These are phyloP conservation scores for Phylloporus arenicola DNA, from an alignment of 768 basidiomycete genomes.

Conservation along the genomic window DNA sequence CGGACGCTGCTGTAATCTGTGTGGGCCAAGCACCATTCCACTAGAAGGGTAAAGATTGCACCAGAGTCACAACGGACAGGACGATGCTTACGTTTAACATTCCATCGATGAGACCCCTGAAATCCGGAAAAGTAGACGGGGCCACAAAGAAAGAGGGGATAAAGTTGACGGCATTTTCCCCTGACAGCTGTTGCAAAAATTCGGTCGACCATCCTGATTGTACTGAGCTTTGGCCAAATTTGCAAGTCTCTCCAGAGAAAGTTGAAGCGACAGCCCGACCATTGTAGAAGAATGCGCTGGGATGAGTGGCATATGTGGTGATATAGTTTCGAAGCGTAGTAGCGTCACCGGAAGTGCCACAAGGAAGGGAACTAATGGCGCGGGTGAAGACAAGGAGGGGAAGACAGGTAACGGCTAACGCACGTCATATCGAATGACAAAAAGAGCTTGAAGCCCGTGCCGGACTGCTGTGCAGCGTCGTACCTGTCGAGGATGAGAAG, in stretches of 20 bases:
- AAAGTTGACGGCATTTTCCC: conserved; percentile 48
- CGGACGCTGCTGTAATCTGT: conserved; percentile 44
- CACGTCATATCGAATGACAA: conserved; percentile 77
- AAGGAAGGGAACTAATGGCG: conserved; percentile 46
- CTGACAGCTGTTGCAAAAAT: conserved; percentile 45
- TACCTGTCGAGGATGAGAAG: conserved; percentile 37
- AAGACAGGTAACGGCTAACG: conserved; percentile 16
- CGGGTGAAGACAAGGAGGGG: not conserved
- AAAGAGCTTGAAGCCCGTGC: conserved; percentile 64
- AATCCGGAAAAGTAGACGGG: conserved; percentile 43
- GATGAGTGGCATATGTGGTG: conserved; percentile 45
- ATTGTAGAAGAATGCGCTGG: conserved; percentile 51
- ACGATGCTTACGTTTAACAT: conserved; percentile 48
- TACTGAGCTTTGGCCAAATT: conserved; percentile 52
- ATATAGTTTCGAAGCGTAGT: conserved; percentile 49
- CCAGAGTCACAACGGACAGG: conserved; percentile 5
- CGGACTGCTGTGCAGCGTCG: conserved; percentile 47
- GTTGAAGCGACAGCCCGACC: conserved; percentile 57
- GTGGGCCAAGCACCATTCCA: conserved; percentile 83
- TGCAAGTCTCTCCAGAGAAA: conserved; percentile 66
- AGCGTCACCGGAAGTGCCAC: conserved; percentile 44
- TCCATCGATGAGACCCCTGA: conserved; percentile 48
- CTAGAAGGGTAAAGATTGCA: conserved; percentile 28
- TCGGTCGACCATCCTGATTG: conserved; percentile 53
- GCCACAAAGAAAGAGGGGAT: conserved; percentile 68